Base-by-base conservation (phyloP, 257 asterid species). In the Ajuga chamaepitys region DNA sequence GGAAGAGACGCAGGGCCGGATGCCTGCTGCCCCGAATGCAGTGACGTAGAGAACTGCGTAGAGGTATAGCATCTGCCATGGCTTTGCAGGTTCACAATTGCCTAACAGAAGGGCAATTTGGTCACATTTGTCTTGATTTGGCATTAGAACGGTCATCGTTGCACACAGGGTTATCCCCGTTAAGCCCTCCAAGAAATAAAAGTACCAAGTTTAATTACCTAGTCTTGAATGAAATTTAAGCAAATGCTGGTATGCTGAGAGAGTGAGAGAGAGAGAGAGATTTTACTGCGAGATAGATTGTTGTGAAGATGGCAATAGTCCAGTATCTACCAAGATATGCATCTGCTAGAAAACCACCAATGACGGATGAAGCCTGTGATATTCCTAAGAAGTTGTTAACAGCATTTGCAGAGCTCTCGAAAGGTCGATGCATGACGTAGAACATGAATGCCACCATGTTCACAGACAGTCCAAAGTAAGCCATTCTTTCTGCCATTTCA, bases 401-500 rank as follows among this genome's bases (percentile, higher is more conserved):
- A 2, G 97, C 95, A 59, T 89, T 89, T 9, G 99, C 99, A 2
- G 98, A 89, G 57, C 77, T 82, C 20, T 92, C 80, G 72, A 92
- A 92, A 5, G 98, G 98, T 8, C 89, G 87, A 70, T 92, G 98
- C 98, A 92, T 92, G 4, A 92, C 77, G 58, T 89, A 89, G 94
- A 92, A 87, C 98, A 89, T 89, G 61, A 89, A 92, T 0, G 95
- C 97, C 70, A 92, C 98, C 98, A 87, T 92, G 82, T 92, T 92
- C 21, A 92, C 98, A 1, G 98, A 92, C 12, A 92, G 87, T 20
- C 98, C 98, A 68, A 87, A 92, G 70, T 92, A 92, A 44, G 98
- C 97, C 97, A 92, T 92, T 73, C 98, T 87, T 81, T 92, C 98
- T 5, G 98, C 97, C 96, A 92, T 92, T 78, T 92, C 98, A 66